Percentiles rank a stretch among this genome's conserved stretches.
These are phyloP conservation scores for Leishmania arabica DNA, from an alignment of 208 protist genomes.

Conservation along the genomic window DNA sequence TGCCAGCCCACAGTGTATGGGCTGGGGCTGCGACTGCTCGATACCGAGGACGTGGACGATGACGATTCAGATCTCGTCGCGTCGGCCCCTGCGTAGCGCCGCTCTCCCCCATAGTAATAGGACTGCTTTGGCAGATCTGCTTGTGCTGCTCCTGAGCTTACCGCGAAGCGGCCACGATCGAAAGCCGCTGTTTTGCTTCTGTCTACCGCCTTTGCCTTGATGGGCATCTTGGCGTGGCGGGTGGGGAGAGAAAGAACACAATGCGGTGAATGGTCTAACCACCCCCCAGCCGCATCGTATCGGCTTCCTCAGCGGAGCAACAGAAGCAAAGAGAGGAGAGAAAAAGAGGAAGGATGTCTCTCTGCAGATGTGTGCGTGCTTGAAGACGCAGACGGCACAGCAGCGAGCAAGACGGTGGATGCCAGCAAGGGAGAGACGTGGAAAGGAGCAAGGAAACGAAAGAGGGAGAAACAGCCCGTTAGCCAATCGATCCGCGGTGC, in stretches of 20 bases:
- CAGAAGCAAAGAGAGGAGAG: not conserved
- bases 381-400: not conserved
- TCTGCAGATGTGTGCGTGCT: not conserved
- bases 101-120: slow-evolving; percentile 47
- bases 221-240: slow-evolving; percentile 42
- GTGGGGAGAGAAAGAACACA: not conserved
- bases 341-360: not conserved
- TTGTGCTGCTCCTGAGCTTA: not conserved
- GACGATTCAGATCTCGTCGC: slow-evolving; percentile 27
- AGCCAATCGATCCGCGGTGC: not conserved
- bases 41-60: slow-evolving; percentile 26
- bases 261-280: not conserved
- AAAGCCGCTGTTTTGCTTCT: slow-evolving; percentile 50
- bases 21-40: slow-evolving; percentile 11
- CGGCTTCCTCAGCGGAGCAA: not conserved
- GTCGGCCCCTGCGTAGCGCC: slow-evolving; percentile 16
- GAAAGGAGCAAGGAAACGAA: not conserved
- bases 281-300: not conserved
- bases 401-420: not conserved
- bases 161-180: slow-evolving; percentile 51
- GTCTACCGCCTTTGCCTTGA: slow-evolving; percentile 80
- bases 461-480: not conserved
- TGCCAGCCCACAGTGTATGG: not conserved
- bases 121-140: slow-evolving; percentile 24
- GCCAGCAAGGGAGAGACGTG: not conserved